Evolutionary conservation across 1,284 basidiomycete genomes (phyloP).

Genomic region (Anthracocystis panici-leucophaei): DNA sequence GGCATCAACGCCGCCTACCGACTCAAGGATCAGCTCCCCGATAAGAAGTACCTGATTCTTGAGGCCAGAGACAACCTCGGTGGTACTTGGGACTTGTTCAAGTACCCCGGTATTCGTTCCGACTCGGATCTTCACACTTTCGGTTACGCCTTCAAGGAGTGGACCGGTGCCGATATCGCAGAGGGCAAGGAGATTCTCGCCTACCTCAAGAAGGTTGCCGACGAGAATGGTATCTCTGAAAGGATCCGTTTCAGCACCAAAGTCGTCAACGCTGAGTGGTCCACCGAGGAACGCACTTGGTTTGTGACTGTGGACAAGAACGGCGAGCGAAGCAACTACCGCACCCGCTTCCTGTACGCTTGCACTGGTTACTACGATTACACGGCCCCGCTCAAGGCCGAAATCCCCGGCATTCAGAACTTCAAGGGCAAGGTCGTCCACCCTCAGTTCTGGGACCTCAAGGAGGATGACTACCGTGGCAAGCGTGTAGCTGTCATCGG

Average conservation of each 20-base stretch:
- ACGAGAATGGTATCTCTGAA: constrained; percentile 59
- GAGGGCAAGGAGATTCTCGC: constrained; percentile 59
- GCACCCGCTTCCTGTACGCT: constrained; percentile 54
- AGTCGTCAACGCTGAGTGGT: constrained; percentile 50
- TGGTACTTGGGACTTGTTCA: constrained; percentile 65
- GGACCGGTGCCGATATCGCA: constrained; percentile 60
- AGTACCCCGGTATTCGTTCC: constrained; percentile 57
- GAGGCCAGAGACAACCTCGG: constrained; percentile 54
- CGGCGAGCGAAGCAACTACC: constrained; percentile 41
- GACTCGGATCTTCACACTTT: constrained; percentile 54
- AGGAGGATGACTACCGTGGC: constrained; percentile 60
- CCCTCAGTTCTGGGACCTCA: constrained; percentile 63
- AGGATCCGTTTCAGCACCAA: constrained; percentile 55
- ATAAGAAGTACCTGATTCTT: constrained; percentile 57
- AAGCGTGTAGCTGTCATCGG: constrained; percentile 68
- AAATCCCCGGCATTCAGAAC: constrained; percentile 63
- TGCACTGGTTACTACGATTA: constrained; percentile 68
- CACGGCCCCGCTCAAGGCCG: constrained; percentile 55
- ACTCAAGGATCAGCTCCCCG: constrained; percentile 49
- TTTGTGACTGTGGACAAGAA: constrained; percentile 39
- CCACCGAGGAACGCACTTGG: constrained; percentile 56
- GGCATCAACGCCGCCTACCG: constrained; percentile 68
- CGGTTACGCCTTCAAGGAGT: constrained; percentile 57
- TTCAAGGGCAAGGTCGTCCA: constrained; percentile 65
- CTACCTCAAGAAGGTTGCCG: constrained; percentile 62